Base-by-base conservation (phyloP, 106 monocot genomes). In the Allium fistulosum region DNA sequence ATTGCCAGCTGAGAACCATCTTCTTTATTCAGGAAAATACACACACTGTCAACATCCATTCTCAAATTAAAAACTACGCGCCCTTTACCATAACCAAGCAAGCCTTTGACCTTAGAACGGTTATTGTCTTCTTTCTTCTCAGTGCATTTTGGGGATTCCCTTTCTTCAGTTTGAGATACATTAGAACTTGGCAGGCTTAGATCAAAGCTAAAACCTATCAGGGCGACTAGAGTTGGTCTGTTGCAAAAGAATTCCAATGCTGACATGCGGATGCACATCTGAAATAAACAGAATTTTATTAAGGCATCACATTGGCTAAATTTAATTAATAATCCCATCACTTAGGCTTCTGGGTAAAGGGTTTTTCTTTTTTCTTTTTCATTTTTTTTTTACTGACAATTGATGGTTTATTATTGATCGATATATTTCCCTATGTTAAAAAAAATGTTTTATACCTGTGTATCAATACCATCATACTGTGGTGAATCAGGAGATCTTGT, bases 181-280 rank as follows among this genome's bases (percentile, higher is more conserved):
- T 27, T 67, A 51, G 82, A 86, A 78, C 77, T 87, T 49, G 75
- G 77, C 71, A 49, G 58, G 69, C 96, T 89, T 7, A 92, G 59
- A 75, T 85, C 89, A 26, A 88, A 76, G 50, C 92, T 82, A 80
- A 92, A 82, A 11, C 88, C 87, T 71, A 97, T 88, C 63, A 92
- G 72, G 65, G 96, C 81, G 82, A 97, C 84, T 72, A 97, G 65
- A 68, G 88, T 97, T 0, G 92, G 92, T 62, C 96, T 92, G 74
- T 89, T 80, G 76, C 88, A 97, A 72, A 89, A 97, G 59, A 97
- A 87, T 58, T 97, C 88, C 27, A 89, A 60, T 78, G 83, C 81
- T 11, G 92, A 84, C 96, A 92, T 97, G 37, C 82, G 76, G 65
- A 97, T 86, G 64, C 67, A 80, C 92, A 97, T 89, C 96, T 97